phyloP scores from a whole-genome alignment of 805 yeast species.

The Teunomyces funiuensis region DNA sequence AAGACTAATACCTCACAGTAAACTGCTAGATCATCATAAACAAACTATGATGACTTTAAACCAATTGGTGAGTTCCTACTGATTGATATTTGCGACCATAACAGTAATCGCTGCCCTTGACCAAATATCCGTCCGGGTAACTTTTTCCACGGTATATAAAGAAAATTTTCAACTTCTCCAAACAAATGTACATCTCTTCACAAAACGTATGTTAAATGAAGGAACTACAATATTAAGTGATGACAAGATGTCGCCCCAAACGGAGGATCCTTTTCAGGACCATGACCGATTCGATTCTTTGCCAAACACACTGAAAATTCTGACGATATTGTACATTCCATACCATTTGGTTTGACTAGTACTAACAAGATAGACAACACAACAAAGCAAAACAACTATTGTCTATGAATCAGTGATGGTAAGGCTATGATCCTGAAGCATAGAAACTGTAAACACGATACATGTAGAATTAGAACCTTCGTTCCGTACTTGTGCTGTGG shows the following conservation, averaged over 20 bases:
- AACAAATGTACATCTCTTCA: background rate
- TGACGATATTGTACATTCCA: constrained; percentile 31
- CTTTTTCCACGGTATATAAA: background rate
- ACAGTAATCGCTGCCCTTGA: too few relatives aligned
- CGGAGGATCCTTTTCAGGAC: constrained; percentile 62
- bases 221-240: constrained; percentile 34
- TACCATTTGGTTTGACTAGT: background rate
- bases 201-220: constrained; percentile 6
- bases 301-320: constrained; percentile 73
- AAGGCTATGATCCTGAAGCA: constrained; percentile 4
- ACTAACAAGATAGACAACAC: constrained; percentile 6
- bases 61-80: too few relatives aligned
- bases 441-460: background rate
- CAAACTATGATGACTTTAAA: too few relatives aligned
- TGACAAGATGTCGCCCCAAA: constrained; percentile 77
- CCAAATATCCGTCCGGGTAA: too few relatives aligned
- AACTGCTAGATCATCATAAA: too few relatives aligned
- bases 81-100: too few relatives aligned
- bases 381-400: background rate
- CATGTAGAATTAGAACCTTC: background rate
- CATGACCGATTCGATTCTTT: constrained; percentile 66
- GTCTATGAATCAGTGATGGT: constrained; percentile 4
- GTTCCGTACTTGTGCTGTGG: constrained; percentile 14
- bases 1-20: too few relatives aligned
- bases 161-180: background rate